Evolutionary conservation across 2,329 filamentous ascomycete species (phyloP), one percentile per base, ranked within the genome.

Genomic region (Diatrype stigma): DNA sequence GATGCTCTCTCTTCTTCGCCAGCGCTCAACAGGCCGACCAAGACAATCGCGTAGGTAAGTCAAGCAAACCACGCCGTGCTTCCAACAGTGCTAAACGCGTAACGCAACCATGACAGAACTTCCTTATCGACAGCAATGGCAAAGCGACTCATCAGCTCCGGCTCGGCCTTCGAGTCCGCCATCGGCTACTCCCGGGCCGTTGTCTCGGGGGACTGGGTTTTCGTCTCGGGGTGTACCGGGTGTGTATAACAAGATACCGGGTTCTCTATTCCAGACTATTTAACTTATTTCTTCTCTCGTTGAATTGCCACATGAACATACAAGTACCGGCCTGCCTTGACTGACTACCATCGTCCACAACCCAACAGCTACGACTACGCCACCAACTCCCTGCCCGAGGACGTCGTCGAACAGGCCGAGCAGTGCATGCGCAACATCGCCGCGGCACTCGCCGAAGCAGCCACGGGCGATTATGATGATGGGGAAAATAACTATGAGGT

Each of bases 141-240:
- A 22, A 69, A 71, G 35, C 57, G 56, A 45, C 71, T 73, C 58
- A 75, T 80, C 57, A 73, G 70, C 57, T 78, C 76, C 21, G 74
- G 73, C 47, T 81, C 77, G 5, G 63, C 68, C 38, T 81, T 81
- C 54, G 78, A 81, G 62, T 67, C 67, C 23, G 67, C 76, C 54
- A 81, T 81, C 49, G 77, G 75, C 46, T 81, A 81, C 62, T 80
- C 78, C 28, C 71, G 78, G 46, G 78, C 78, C 34, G 76, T 81
- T 3, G 70, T 79, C 17, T 65, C 69, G 1, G 77, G 75, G 11
- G 75, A 76, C 47, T 76, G 74, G 69, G 64, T 81, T 11, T 74
- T 80, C 50, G 76, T 81, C 3, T 80, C 78, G 2, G 78, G 78
- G 0, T 80, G 77, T 35, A 81, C 78, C 2, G 78, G 78, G 77